phyloP scores from a whole-genome alignment of 139 green algal genomes.

The Edaphochlamys debaryana region DNA sequence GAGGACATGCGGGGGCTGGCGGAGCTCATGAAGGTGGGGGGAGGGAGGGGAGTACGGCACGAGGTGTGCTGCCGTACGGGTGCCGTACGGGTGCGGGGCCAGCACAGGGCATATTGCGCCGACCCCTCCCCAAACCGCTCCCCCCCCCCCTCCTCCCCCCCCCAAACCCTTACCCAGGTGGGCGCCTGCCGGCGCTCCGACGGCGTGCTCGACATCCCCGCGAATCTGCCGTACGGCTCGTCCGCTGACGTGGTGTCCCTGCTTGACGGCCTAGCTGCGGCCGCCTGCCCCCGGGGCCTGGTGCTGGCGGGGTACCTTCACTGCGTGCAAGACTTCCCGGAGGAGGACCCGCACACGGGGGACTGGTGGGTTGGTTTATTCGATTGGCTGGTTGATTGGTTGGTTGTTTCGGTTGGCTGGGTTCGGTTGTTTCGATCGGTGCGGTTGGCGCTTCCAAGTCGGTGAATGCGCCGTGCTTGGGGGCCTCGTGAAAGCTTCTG shows the following conservation, averaged over 20 bases:
- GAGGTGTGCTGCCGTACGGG: not conserved
- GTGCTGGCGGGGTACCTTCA: not conserved
- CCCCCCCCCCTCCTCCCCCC: too few relatives aligned
- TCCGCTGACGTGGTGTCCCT: not conserved
- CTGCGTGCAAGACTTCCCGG: not conserved
- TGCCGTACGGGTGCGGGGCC: too few relatives aligned
- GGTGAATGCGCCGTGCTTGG: too few relatives aligned
- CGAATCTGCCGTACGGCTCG: not conserved
- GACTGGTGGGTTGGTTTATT: too few relatives aligned
- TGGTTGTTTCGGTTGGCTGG: too few relatives aligned
- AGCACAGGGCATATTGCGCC: too few relatives aligned
- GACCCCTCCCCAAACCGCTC: too few relatives aligned
- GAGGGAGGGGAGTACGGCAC: not conserved
- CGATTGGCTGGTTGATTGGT: too few relatives aligned
- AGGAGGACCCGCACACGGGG: not conserved
- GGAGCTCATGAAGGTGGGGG: not conserved
- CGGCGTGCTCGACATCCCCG: conserved; percentile 1
- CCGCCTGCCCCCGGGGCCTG: not conserved
- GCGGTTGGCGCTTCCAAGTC: too few relatives aligned
- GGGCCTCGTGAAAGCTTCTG: too few relatives aligned
- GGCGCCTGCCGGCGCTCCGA: not conserved
- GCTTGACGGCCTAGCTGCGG: not conserved
- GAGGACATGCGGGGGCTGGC: not conserved
- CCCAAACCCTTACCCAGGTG: not conserved
- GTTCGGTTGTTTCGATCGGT: too few relatives aligned